phyloP scores from a whole-genome alignment of 2,329 filamentous ascomycete species.

The Cladosporium sp. region DNA sequence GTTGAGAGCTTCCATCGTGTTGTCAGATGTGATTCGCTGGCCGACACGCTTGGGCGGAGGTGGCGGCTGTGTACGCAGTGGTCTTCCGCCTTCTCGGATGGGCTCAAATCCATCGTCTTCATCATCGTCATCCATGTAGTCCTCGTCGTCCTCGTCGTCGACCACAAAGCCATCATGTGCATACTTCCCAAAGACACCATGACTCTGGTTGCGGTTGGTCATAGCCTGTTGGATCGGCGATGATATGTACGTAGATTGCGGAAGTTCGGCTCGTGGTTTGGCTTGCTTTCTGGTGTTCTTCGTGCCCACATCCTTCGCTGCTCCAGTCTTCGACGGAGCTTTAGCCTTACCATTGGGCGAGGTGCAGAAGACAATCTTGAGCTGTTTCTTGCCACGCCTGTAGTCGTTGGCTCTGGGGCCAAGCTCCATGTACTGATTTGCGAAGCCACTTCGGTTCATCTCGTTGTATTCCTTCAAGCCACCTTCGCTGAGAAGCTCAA shows the following conservation, averaged over 20 bases:
- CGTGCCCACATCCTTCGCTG: constrained; percentile 27
- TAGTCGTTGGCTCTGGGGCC: constrained; percentile 52
- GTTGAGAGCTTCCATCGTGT: constrained; percentile 56
- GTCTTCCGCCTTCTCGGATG: constrained; percentile 42
- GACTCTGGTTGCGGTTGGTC: constrained; percentile 31
- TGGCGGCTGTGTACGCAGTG: constrained; percentile 17
- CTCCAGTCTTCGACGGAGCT: constrained; percentile 21
- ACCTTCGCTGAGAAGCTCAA: constrained; percentile 71
- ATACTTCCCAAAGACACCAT: constrained; percentile 38
- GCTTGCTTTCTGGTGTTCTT: constrained; percentile 31
- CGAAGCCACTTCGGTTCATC: constrained; percentile 59
- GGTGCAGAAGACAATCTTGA: constrained; percentile 57
- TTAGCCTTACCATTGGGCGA: constrained; percentile 25
- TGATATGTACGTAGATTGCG: constrained; percentile 67
- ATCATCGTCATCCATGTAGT: constrained; percentile 43
- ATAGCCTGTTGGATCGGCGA: constrained; percentile 58
- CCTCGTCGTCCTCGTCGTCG: constrained; percentile 45
- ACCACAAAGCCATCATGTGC: constrained; percentile 41
- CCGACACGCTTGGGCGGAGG: constrained; percentile 45
- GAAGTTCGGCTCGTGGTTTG: constrained; percentile 18
- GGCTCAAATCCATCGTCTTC: constrained; percentile 51
- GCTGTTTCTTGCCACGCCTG: constrained; percentile 43
- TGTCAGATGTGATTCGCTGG: constrained; percentile 61
- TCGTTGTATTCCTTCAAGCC: constrained; percentile 65
- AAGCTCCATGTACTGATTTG: constrained; percentile 68